Conservation (phyloP, 805 yeast species). For the Kockiozyma suomiensis region DNA sequence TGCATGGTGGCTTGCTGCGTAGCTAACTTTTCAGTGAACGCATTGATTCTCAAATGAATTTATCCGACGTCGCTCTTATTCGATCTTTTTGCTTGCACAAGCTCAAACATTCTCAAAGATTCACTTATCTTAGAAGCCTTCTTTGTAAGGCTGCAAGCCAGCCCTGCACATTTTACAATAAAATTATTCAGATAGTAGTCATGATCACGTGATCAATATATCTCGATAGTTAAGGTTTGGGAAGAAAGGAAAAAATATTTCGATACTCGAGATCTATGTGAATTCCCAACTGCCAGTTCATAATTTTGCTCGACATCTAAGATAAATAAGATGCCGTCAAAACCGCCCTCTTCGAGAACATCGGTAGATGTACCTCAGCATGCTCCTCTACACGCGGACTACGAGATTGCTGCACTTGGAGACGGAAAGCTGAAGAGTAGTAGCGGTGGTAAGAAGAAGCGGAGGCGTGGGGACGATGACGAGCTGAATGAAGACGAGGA, state of each 20-base stretch:
- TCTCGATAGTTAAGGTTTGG: constrained; percentile 10
- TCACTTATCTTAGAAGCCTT: too few relatives aligned
- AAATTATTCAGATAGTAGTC: too few relatives aligned
- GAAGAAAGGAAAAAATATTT: not conserved
- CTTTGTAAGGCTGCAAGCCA: too few relatives aligned
- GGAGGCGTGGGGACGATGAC: constrained; percentile 19
- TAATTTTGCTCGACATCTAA: not conserved
- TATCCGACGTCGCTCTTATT: too few relatives aligned
- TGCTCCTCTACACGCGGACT: constrained; percentile 27
- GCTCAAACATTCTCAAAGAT: too few relatives aligned
- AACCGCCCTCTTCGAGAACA: not conserved
- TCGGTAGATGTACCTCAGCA: constrained; percentile 11
- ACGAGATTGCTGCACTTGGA: constrained; percentile 29
- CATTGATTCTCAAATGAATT: too few relatives aligned
- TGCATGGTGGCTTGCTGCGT: too few relatives aligned
- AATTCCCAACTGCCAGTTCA: not conserved
- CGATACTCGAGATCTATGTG: not conserved
- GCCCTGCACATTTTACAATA: too few relatives aligned
- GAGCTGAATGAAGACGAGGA: constrained; percentile 48
- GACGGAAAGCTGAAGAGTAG: constrained; percentile 22
- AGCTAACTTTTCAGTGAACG: too few relatives aligned
- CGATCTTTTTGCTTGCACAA: too few relatives aligned
- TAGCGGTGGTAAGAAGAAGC: constrained; percentile 9
- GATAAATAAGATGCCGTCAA: constrained; percentile 3
- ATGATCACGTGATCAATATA: not conserved